Conservation (phyloP, 345 rosid species). For the Turritis glabra region DNA sequence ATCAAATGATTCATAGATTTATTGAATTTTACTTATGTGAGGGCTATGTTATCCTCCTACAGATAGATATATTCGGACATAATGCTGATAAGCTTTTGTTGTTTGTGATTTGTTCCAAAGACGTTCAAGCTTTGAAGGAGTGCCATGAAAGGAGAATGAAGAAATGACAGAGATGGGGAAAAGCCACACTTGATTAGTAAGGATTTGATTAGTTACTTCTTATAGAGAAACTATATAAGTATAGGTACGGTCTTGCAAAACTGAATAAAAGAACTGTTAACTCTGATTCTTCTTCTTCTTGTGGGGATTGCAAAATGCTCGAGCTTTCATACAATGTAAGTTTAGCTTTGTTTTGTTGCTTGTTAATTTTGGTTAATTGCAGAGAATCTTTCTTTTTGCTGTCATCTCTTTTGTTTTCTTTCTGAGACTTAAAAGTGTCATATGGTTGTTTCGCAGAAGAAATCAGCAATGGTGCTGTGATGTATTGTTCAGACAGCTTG, state of each 20-base stretch:
- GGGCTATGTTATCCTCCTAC: not conserved
- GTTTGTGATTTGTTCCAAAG: constrained; percentile 32
- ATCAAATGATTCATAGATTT: not conserved
- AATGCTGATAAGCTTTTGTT: not conserved
- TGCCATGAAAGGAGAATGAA: constrained; percentile 34
- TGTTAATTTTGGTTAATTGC: too few species aligned
- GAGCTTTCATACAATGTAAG: not conserved
- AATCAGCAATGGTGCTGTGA: not conserved
- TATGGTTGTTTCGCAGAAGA: not conserved
- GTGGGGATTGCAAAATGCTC: not conserved
- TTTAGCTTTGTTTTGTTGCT: not conserved
- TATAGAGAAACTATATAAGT: too few species aligned
- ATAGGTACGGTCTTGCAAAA: too few species aligned
- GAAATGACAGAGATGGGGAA: constrained; percentile 37
- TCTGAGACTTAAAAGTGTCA: not conserved
- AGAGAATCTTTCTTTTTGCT: not conserved
- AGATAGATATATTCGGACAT: not conserved
- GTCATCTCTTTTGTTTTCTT: not conserved
- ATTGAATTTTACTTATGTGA: not conserved
- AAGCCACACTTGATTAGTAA: not conserved
- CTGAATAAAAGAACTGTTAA: too few species aligned
- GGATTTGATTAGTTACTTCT: constrained; percentile 4
- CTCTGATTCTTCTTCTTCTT: not conserved
- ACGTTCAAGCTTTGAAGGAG: constrained; percentile 40
- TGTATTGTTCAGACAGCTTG: not conserved